Base-by-base conservation (phyloP, 345 rosid genomes). In the Carallia brachiata region DNA sequence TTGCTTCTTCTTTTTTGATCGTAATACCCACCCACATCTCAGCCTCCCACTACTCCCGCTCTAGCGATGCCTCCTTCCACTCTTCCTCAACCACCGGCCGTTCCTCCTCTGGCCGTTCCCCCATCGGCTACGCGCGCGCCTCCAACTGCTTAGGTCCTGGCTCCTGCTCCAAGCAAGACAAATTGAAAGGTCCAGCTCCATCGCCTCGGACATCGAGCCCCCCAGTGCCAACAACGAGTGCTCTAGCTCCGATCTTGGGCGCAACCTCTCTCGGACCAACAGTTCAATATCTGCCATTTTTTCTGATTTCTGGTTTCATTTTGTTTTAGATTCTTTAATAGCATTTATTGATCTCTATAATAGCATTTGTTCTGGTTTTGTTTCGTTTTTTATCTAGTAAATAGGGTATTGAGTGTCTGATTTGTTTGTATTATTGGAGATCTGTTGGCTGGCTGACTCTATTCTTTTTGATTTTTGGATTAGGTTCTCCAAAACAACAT, bases 111-210 rank as follows among this genome's bases (percentile, higher is more conserved):
- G 0, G 83, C 79, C 0, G 80, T 56, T 54, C 82, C 92, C 23
- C 23, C 23, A 9, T 82, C 82, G 0, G 63, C 23, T 23, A 23
- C 23, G 23, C 23, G 23, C 23, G 23, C 23, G 23, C 23, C 90
- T 19, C 88, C 88, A 15, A 83, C 84, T 1, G 84, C 86, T 0
- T 52, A 89, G 19, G 88, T 81, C 54, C 90, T 91, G 0, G 85
- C 86, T 63, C 78, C 84, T 0, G 82, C 86, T 7, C 88, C 87
- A 1, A 71, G 83, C 57, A 83, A 52, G 63, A 73, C 75, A 75
- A 83, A 76, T 75, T 73, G 52, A 67, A 66, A 30, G 28, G 85
- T 70, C 90, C 86, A 0, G 73, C 91, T 23, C 84, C 74, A 0
- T 80, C 93, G 0, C 91, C 93, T 0, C 39, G 73, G 48, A 62